A percentile compares a stretch with the other conserved stretches of the same genome.
These are phyloP conservation scores for Penicillium sp. DNA, from an alignment of 2,329 filamentous ascomycete genomes.

Conservation along the genomic window DNA sequence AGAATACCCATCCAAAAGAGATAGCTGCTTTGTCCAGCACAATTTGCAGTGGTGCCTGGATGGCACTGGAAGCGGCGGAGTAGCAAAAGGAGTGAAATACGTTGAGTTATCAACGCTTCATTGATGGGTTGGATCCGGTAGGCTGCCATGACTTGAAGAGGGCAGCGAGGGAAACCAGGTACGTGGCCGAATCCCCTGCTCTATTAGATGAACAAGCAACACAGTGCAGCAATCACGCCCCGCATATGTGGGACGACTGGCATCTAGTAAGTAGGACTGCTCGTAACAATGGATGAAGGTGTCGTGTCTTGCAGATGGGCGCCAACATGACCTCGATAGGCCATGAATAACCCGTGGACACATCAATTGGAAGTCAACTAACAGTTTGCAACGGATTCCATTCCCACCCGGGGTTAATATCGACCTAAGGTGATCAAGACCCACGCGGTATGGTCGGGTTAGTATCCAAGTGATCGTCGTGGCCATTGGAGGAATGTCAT, in stretches of 20 bases:
- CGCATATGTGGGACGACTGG: conserved; percentile 61
- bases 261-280: conserved; percentile 34
- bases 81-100: conserved; percentile 64
- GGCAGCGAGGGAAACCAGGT: conserved; percentile 65
- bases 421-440: conserved; percentile 11
- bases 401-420: conserved; percentile 8
- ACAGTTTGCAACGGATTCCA: conserved; percentile 15
- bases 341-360: background rate
- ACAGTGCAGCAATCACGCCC: conserved; percentile 75
- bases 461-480: background rate
- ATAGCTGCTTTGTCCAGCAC: too few species aligned
- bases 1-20: too few species aligned
- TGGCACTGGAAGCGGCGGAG: conserved; percentile 65
- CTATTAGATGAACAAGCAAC: conserved; percentile 65
- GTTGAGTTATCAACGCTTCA: conserved; percentile 68
- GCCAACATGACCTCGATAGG: background rate
- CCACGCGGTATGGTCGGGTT: background rate
- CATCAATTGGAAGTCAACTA: conserved; percentile 5
- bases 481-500: background rate
- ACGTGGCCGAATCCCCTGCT: conserved; percentile 68
- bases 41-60: conserved; percentile 41
- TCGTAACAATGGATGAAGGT: background rate
- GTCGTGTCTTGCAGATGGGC: conserved; percentile 11
- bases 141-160: conserved; percentile 45
- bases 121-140: conserved; percentile 47